These are phyloP conservation scores for Acacia concinna DNA, from an alignment of 331 rosid species.

Conservation along the genomic window DNA sequence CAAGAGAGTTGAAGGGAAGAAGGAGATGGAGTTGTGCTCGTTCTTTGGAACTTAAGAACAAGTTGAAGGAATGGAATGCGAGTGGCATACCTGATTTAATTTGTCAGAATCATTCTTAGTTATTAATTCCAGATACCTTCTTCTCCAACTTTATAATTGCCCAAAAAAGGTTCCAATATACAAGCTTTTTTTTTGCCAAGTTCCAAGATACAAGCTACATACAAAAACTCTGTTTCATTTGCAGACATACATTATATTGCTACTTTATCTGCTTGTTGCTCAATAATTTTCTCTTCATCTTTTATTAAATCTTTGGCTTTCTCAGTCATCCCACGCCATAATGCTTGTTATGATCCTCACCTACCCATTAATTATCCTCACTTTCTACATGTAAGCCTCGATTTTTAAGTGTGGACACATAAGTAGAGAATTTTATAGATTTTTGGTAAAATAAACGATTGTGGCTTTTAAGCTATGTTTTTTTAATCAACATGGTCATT, in stretches of 20 bases:
- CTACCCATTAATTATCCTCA: no score
- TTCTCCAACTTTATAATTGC: conserved; percentile 82
- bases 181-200: no score
- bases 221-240: conserved; percentile 65
- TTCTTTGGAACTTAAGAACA: no score
- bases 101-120: conserved; percentile 32
- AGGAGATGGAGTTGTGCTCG: no score
- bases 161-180: conserved; percentile 72
- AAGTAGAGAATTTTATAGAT: no score
- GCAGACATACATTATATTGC: conserved; percentile 39
- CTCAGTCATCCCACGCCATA: conserved; percentile 81
- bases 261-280: conserved; percentile 38
- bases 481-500: no score
- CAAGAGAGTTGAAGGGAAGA: no score
- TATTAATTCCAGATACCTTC: conserved; percentile 43
- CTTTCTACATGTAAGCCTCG: no score
- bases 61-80: no score
- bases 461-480: no score
- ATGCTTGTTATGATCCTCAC: conserved; percentile 53
- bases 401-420: no score
- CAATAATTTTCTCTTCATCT: conserved; percentile 55
- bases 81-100: conserved; percentile 67
- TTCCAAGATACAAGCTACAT: conserved; percentile 84
- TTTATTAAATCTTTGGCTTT: conserved; percentile 59
- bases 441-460: no score